Evolutionary conservation across 345 rosid genomes (phyloP).

Genomic region (Pistacia atlantica): DNA sequence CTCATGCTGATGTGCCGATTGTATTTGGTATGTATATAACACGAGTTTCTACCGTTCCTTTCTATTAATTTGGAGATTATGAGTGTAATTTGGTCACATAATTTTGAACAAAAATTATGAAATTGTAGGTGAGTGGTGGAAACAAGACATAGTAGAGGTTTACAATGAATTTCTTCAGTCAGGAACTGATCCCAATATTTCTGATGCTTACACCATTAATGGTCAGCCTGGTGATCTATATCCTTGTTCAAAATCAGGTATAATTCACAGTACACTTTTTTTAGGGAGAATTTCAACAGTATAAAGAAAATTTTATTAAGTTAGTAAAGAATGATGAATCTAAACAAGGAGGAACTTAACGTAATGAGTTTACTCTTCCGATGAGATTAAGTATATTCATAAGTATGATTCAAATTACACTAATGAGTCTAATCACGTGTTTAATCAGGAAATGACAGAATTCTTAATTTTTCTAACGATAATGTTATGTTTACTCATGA

Average conservation of each 20-base stretch:
- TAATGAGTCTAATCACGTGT: too few relatives aligned
- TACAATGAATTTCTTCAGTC: neutral
- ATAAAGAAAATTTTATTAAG: too few relatives aligned
- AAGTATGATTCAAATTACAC: too few relatives aligned
- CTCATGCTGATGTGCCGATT: slow-evolving; percentile 30
- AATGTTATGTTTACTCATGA: too few relatives aligned
- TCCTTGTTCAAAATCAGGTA: slow-evolving; percentile 32
- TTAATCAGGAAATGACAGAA: too few relatives aligned
- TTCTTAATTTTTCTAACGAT: too few relatives aligned
- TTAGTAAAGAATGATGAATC: too few relatives aligned
- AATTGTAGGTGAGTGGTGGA: slow-evolving; percentile 43
- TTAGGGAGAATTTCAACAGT: too few relatives aligned
- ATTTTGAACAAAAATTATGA: neutral
- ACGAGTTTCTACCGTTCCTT: too few relatives aligned
- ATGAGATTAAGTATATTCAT: too few relatives aligned
- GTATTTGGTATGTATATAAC: slow-evolving; percentile 21
- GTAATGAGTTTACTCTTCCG: too few relatives aligned
- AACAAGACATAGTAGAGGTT: slow-evolving; percentile 10
- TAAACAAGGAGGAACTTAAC: too few relatives aligned
- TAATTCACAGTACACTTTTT: neutral
- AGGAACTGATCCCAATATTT: slow-evolving; percentile 29
- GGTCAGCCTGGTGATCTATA: slow-evolving; percentile 46
- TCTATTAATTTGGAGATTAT: neutral
- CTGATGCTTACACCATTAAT: slow-evolving; percentile 40
- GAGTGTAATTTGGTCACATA: neutral